phyloP scores from a whole-genome alignment of 108 stramenopile species.

The Schizochytrium sp. region DNA sequence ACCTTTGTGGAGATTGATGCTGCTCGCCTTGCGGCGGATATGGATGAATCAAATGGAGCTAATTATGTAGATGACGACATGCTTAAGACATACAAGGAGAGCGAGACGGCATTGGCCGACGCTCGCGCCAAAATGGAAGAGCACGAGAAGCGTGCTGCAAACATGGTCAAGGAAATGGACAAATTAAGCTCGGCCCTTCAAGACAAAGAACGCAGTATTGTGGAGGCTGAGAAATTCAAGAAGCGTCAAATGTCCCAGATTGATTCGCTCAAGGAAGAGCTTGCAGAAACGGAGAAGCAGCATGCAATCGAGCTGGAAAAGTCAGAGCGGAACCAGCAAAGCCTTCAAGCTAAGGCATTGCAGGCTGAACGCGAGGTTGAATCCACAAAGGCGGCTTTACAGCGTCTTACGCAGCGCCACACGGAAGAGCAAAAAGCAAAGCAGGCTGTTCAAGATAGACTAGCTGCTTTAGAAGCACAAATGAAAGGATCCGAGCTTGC shows the following conservation, averaged over 20 bases:
- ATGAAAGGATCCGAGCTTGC: neutral
- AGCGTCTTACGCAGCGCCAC: conserved; percentile 42
- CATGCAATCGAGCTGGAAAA: neutral
- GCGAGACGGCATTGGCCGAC: conserved; percentile 42
- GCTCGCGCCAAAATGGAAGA: conserved; percentile 21
- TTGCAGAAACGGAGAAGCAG: neutral
- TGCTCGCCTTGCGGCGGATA: neutral
- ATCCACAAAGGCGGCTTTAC: neutral
- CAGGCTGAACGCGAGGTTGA: conserved; percentile 35
- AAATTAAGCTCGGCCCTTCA: neutral
- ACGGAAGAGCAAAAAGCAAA: neutral
- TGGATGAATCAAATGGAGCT: conserved; percentile 4
- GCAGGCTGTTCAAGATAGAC: neutral
- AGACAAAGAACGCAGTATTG: neutral
- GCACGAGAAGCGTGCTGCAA: conserved; percentile 9
- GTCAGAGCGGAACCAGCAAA: neutral
- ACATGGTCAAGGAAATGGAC: conserved; percentile 12
- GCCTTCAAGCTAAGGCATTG: neutral
- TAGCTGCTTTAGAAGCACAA: neutral
- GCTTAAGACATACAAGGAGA: conserved; percentile 57
- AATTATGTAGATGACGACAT: conserved; percentile 57
- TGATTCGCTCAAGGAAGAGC: conserved; percentile 10
- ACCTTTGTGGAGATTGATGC: conserved; percentile 32
- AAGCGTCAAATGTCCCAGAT: conserved; percentile 25
- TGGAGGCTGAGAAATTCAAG: neutral